These are phyloP conservation scores for Globisporangium spinosum DNA, from an alignment of 352 stramenopile species.

Conservation along the genomic window DNA sequence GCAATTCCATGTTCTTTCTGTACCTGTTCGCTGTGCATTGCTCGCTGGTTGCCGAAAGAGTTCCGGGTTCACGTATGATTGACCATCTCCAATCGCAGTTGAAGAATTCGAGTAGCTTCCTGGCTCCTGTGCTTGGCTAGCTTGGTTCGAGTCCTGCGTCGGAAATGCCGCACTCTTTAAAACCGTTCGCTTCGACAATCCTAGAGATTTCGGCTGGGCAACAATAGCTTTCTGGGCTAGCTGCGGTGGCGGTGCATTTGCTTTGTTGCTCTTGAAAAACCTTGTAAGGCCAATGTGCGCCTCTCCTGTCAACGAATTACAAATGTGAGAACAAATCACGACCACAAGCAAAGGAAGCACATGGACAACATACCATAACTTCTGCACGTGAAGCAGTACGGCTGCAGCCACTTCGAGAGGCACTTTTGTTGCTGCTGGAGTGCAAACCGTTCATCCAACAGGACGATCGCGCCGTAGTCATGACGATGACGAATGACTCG, in stretches of 20 bases:
- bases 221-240: conserved; percentile 19
- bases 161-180: conserved; percentile 14
- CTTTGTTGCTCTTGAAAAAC: conserved; percentile 82
- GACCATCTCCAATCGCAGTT: conserved; percentile 65
- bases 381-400: conserved; percentile 58
- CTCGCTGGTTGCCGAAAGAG: conserved; percentile 36
- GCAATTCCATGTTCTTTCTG: not conserved
- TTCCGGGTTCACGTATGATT: conserved; percentile 77
- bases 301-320: conserved; percentile 38
- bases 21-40: conserved; percentile 21
- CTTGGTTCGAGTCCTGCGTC: conserved; percentile 8
- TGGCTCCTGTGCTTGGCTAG: conserved; percentile 4
- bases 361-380: conserved; percentile 48
- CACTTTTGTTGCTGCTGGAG: conserved; percentile 88
- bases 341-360: not conserved
- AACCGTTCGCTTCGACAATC: conserved; percentile 29
- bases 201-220: conserved; percentile 34
- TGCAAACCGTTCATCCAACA: conserved; percentile 96
- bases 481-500: conserved; percentile 97
- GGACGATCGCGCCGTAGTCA: conserved; percentile 97
- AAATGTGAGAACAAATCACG: not conserved
- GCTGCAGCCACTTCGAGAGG: conserved; percentile 95
- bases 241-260: conserved; percentile 26
- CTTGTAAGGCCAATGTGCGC: conserved; percentile 77
- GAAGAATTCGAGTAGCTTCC: not conserved